These are phyloP conservation scores for Phytophthora parvispora DNA, from an alignment of 352 stramenopile species.

Conservation along the genomic window DNA sequence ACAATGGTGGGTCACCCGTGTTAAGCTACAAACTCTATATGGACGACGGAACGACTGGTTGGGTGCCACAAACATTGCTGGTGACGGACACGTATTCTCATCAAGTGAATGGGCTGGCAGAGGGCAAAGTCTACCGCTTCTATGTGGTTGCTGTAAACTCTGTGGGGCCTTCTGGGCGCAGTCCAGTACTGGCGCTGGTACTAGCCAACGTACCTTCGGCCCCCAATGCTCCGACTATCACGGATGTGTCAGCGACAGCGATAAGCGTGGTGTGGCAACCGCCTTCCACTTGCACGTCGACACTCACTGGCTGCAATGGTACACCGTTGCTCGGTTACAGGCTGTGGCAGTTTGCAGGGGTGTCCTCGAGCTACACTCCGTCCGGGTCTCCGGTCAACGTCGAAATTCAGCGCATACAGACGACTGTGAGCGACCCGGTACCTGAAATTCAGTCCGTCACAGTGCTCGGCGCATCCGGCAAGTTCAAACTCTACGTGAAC, in stretches of 20 bases:
- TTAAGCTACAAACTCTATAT: constrained; percentile 95
- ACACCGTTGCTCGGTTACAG: constrained; percentile 92
- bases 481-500: constrained; percentile 84
- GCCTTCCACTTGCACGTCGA: constrained; percentile 72
- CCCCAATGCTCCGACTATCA: constrained; percentile 55
- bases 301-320: constrained; percentile 79
- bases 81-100: constrained; percentile 62
- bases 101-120: constrained; percentile 52
- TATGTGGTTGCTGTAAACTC: constrained; percentile 92
- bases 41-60: constrained; percentile 65
- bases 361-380: constrained; percentile 76
- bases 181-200: constrained; percentile 90
- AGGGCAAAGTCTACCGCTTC: constrained; percentile 94
- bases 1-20: constrained; percentile 95
- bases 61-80: constrained; percentile 51
- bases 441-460: constrained; percentile 84
- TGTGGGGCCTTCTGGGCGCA: constrained; percentile 83
- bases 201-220: constrained; percentile 83
- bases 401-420: constrained; percentile 94
- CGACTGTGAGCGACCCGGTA: constrained; percentile 63
- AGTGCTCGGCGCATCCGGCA: constrained; percentile 64
- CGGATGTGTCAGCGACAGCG: constrained; percentile 68
- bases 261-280: constrained; percentile 82
- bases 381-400: constrained; percentile 82
- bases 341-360: constrained; percentile 93